Evolutionary conservation across 192 early-diverging fungal genomes (phyloP).

Genomic region (Chytriomyces sp.): DNA sequence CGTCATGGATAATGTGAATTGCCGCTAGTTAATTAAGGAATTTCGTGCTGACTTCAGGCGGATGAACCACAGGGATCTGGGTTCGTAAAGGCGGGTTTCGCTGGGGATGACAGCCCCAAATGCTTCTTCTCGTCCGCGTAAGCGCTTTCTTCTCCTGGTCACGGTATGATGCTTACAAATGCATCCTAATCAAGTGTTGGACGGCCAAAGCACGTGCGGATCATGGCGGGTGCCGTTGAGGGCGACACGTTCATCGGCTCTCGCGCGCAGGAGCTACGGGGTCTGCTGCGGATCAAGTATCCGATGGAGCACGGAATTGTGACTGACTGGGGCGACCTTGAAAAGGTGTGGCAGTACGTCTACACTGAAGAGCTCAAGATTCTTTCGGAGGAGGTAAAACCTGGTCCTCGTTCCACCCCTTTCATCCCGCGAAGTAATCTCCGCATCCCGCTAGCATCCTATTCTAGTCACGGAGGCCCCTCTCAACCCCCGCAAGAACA

Average conservation of each 20-base stretch:
- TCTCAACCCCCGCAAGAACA: slow-evolving; percentile 87
- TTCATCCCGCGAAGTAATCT: neutral
- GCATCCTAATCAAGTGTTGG: slow-evolving; percentile 67
- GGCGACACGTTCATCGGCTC: slow-evolving; percentile 94
- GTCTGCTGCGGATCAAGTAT: slow-evolving; percentile 91
- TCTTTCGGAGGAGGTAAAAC: slow-evolving; percentile 82
- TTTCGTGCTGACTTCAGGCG: too few species aligned
- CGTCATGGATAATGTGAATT: slow-evolving; percentile 97
- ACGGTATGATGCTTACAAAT: neutral
- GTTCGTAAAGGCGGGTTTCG: slow-evolving; percentile 98
- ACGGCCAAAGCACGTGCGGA: slow-evolving; percentile 91
- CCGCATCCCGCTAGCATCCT: slow-evolving; percentile 70
- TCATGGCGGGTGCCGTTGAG: slow-evolving; percentile 98
- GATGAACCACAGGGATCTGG: slow-evolving; percentile 83
- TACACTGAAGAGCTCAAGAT: slow-evolving; percentile 97
- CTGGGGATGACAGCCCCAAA: slow-evolving; percentile 96
- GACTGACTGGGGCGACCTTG: slow-evolving; percentile 99
- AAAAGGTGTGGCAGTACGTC: slow-evolving; percentile 95
- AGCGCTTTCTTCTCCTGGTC: slow-evolving; percentile 22
- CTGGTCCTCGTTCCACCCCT: neutral
- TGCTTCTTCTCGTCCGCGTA: slow-evolving; percentile 93
- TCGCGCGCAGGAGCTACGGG: slow-evolving; percentile 94
- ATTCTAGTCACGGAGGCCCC: slow-evolving; percentile 97
- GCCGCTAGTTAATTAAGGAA: neutral
- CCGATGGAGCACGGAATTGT: slow-evolving; percentile 98